phyloP scores from a whole-genome alignment of 2,329 filamentous ascomycete genomes.

The Remersonia thermophila region DNA sequence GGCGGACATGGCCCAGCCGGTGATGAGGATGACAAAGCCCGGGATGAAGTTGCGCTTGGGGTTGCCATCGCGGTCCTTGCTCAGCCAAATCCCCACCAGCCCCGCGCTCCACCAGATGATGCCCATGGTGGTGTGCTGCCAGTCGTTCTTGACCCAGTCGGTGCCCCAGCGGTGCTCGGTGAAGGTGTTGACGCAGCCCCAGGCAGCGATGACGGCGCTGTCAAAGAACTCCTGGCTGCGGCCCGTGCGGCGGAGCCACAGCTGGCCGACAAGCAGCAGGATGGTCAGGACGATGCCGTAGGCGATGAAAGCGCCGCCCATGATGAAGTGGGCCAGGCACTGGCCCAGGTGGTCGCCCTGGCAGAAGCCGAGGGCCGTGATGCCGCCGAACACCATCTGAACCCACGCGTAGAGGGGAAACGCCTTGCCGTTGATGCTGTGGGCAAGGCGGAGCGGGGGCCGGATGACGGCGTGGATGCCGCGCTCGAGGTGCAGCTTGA shows the following conservation, averaged over 20 bases:
- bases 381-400: slow-evolving; percentile 93
- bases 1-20: slow-evolving; percentile 88
- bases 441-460: slow-evolving; percentile 55
- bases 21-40: slow-evolving; percentile 79
- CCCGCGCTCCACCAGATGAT: slow-evolving; percentile 97
- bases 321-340: slow-evolving; percentile 94
- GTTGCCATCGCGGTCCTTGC: slow-evolving; percentile 65
- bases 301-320: slow-evolving; percentile 91
- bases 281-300: slow-evolving; percentile 85
- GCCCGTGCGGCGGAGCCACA: slow-evolving; percentile 70
- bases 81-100: slow-evolving; percentile 83
- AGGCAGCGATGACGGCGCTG: slow-evolving; percentile 76
- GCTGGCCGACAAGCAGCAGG: slow-evolving; percentile 74
- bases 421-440: slow-evolving; percentile 73
- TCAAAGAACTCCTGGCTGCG: slow-evolving; percentile 97
- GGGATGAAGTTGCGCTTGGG: slow-evolving; percentile 91
- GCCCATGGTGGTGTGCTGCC: slow-evolving; percentile 99
- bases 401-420: slow-evolving; percentile 82
- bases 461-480: slow-evolving; percentile 72
- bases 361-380: slow-evolving; percentile 85
- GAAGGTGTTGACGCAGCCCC: slow-evolving; percentile 97
- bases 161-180: slow-evolving; percentile 92
- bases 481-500: slow-evolving; percentile 78
- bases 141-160: slow-evolving; percentile 82
- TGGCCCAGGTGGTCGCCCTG: slow-evolving; percentile 83